These are phyloP conservation scores for Saccharomycopsis capsularis DNA, from an alignment of 805 yeast genomes.

Conservation along the genomic window DNA sequence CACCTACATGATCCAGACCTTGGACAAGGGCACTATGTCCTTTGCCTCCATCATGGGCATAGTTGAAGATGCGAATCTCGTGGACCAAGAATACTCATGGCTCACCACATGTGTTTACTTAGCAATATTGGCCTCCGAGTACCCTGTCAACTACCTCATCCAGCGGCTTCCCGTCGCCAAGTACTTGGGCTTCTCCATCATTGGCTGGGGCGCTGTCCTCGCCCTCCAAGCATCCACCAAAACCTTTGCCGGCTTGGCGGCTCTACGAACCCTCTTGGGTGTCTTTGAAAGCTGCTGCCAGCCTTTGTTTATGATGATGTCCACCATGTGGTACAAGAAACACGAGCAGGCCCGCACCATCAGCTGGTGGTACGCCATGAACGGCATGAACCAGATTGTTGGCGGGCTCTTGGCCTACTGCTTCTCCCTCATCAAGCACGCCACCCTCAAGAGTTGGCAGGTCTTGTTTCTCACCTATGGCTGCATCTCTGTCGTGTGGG, in stretches of 20 bases:
- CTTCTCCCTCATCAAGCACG: conserved; percentile 26
- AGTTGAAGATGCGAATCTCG: conserved; percentile 39
- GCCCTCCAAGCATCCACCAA: conserved; percentile 24
- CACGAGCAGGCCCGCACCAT: conserved; percentile 30
- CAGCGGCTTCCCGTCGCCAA: conserved; percentile 39
- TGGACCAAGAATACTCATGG: conserved; percentile 14
- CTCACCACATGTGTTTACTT: conserved; percentile 16
- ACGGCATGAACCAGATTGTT: conserved; percentile 29
- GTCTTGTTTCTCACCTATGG: conserved; percentile 32
- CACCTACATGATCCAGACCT: conserved; percentile 15
- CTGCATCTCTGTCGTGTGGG: conserved; percentile 29
- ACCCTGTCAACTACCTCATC: conserved; percentile 30
- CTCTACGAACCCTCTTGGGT: conserved; percentile 33
- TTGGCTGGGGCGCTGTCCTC: conserved; percentile 34
- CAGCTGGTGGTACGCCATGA: conserved; percentile 28
- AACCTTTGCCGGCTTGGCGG: conserved; percentile 27
- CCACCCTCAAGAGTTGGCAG: conserved; percentile 27
- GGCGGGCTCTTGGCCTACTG: conserved; percentile 31
- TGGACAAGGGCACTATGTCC: conserved; percentile 46
- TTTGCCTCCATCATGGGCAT: conserved; percentile 44
- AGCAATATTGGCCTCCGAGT: conserved; percentile 14
- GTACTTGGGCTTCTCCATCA: conserved; percentile 32
- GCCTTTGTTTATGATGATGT: conserved; percentile 12
- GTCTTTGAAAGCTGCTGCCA: conserved; percentile 35
- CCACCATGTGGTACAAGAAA: conserved; percentile 29